Evolutionary conservation across 1,284 basidiomycete species (phyloP).

Genomic region (Leccinum griseonigrum): DNA sequence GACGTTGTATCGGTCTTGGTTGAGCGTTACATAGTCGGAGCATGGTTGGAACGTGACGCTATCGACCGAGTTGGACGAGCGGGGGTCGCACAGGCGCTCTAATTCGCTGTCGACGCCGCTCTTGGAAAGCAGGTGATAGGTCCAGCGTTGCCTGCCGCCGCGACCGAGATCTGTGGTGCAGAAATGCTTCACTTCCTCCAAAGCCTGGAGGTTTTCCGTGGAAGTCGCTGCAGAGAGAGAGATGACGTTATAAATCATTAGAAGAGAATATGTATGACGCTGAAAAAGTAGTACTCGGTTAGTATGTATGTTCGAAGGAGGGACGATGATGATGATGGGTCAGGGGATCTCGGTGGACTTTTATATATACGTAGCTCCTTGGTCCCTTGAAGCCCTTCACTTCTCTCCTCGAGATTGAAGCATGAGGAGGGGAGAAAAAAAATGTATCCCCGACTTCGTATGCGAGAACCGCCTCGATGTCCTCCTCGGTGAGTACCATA

Average conservation of each 20-base stretch:
- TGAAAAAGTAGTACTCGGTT: slow-evolving; percentile 3
- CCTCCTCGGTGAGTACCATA: slow-evolving; percentile 26
- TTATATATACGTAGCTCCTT: slow-evolving; percentile 22
- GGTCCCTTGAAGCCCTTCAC: background rate
- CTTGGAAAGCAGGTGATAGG: slow-evolving; percentile 51
- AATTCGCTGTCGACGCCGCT: slow-evolving; percentile 48
- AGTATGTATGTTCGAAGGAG: slow-evolving; percentile 10
- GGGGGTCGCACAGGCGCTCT: slow-evolving; percentile 36
- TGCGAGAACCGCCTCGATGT: slow-evolving; percentile 18
- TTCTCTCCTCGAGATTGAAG: slow-evolving; percentile 15
- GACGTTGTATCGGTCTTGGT: slow-evolving; percentile 55
- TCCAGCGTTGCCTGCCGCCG: slow-evolving; percentile 51
- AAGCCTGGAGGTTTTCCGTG: slow-evolving; percentile 46
- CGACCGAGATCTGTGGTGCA: slow-evolving; percentile 56
- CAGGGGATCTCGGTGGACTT: slow-evolving; percentile 14
- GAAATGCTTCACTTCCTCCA: slow-evolving; percentile 53
- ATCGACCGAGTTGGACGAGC: slow-evolving; percentile 41
- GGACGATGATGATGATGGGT: slow-evolving; percentile 17
- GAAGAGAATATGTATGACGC: slow-evolving; percentile 4
- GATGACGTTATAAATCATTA: slow-evolving; percentile 39
- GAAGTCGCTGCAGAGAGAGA: slow-evolving; percentile 44
- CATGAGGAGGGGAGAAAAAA: slow-evolving; percentile 11
- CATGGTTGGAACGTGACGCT: slow-evolving; percentile 61
- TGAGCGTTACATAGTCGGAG: slow-evolving; percentile 42
- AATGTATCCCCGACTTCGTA: slow-evolving; percentile 8